phyloP scores from a whole-genome alignment of 2,329 filamentous ascomycete species.

The Aspergillus calidoustus region DNA sequence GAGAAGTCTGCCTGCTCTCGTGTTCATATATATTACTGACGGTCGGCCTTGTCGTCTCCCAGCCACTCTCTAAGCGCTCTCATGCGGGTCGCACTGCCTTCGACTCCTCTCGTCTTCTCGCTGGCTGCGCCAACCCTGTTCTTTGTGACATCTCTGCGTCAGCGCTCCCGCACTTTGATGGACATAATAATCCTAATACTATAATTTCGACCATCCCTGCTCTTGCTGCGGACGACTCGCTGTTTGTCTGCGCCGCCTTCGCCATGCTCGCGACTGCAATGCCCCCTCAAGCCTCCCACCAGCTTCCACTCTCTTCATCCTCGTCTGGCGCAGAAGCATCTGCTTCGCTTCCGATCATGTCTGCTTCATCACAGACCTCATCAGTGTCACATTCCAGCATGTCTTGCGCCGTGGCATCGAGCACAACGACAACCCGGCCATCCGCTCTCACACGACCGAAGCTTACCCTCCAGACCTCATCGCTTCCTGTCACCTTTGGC shows the following conservation, averaged over 20 bases:
- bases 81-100: conserved; percentile 14
- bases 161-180: neutral
- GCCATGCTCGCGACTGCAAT: conserved; percentile 31
- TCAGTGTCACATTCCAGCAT: conserved; percentile 21
- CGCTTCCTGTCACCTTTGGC: conserved; percentile 56
- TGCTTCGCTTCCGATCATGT: conserved; percentile 19
- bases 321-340: conserved; percentile 12
- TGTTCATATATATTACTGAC: neutral
- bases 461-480: conserved; percentile 63
- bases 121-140: conserved; percentile 8
- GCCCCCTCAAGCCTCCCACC: conserved; percentile 26
- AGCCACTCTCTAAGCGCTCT: conserved; percentile 14
- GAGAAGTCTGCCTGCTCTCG: neutral
- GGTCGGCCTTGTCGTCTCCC: neutral
- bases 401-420: conserved; percentile 24
- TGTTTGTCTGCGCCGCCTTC: conserved; percentile 18
- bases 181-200: conserved; percentile 1
- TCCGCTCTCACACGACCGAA: conserved; percentile 55
- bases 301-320: conserved; percentile 12
- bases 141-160: conserved; percentile 4
- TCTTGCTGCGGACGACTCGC: conserved; percentile 3
- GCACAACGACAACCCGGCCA: conserved; percentile 15
- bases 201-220: neutral
- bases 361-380: conserved; percentile 16
- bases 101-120: neutral